phyloP scores from a whole-genome alignment of 169 alveolate species.

The Eimeria maxima region DNA sequence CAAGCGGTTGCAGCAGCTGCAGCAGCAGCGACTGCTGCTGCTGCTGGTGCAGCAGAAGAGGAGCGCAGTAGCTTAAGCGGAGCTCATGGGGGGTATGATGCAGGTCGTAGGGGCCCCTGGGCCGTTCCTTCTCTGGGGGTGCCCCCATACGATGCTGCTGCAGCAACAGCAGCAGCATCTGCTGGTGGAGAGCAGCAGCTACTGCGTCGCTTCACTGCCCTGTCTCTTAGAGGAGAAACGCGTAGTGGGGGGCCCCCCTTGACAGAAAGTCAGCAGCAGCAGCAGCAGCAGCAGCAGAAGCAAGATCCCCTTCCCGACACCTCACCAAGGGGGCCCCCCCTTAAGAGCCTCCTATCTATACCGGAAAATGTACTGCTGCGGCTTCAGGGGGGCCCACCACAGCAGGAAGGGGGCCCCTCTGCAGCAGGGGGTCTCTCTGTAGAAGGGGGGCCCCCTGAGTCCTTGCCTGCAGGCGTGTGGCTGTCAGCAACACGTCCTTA shows the following conservation, averaged over 20 bases:
- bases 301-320: background rate
- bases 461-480: background rate
- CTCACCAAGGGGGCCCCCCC: background rate
- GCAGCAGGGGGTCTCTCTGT: background rate
- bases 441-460: constrained; percentile 1
- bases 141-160: background rate
- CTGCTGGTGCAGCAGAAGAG: background rate
- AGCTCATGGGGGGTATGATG: background rate
- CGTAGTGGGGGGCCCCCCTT: background rate
- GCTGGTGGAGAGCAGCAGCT: background rate
- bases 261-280: background rate
- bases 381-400: background rate
- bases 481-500: background rate
- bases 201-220: constrained; percentile 24
- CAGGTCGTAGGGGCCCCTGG: background rate
- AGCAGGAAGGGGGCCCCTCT: background rate
- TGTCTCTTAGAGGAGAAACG: background rate
- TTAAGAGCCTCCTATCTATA: background rate
- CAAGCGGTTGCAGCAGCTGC: background rate
- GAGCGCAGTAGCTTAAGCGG: background rate
- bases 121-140: background rate
- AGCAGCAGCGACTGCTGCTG: background rate
- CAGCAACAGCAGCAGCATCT: background rate
- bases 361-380: constrained; percentile 18
- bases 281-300: constrained; percentile 27